Conservation (phyloP, 23 red algal species). For the Agarophyton chilense region DNA sequence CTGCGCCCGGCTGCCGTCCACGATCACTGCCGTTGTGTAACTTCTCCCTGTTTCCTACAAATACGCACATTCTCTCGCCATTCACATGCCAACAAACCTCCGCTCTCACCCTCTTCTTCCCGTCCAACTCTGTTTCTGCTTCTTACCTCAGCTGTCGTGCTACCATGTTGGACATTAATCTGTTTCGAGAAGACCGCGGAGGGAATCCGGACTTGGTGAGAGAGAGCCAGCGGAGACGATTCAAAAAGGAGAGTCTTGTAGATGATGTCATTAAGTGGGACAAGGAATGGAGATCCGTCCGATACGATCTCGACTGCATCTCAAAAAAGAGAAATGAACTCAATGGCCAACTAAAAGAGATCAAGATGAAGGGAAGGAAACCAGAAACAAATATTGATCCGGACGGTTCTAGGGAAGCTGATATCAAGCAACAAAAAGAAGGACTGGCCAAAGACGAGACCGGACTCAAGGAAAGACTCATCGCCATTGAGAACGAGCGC, state of each 20-base stretch:
- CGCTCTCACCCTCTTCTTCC: not conserved
- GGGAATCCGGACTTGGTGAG: constrained; percentile 90
- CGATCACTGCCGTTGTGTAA: no score
- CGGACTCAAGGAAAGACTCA: constrained; percentile 48
- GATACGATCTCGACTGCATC: constrained; percentile 76
- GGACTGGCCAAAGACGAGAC: constrained; percentile 37
- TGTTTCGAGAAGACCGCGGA: constrained; percentile 93
- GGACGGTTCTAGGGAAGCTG: constrained; percentile 59
- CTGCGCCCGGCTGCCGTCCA: no score
- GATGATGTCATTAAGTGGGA: constrained; percentile 87
- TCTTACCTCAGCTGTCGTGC: not conserved
- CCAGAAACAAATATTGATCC: constrained; percentile 55
- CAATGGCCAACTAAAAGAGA: constrained; percentile 77
- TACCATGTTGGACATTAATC: constrained; percentile 89
- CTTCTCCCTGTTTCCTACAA: no score
- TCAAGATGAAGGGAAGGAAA: constrained; percentile 78
- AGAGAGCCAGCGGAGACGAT: constrained; percentile 92
- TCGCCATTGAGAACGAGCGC: constrained; percentile 63
- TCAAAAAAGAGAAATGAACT: constrained; percentile 72
- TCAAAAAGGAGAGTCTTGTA: constrained; percentile 70
- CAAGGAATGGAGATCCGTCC: constrained; percentile 72
- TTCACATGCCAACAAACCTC: no score
- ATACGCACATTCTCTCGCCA: no score
- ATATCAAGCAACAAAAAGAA: constrained; percentile 67
- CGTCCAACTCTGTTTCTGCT: not conserved